Base-by-base conservation (phyloP, 257 asterid species). In the Petunia secreta region DNA sequence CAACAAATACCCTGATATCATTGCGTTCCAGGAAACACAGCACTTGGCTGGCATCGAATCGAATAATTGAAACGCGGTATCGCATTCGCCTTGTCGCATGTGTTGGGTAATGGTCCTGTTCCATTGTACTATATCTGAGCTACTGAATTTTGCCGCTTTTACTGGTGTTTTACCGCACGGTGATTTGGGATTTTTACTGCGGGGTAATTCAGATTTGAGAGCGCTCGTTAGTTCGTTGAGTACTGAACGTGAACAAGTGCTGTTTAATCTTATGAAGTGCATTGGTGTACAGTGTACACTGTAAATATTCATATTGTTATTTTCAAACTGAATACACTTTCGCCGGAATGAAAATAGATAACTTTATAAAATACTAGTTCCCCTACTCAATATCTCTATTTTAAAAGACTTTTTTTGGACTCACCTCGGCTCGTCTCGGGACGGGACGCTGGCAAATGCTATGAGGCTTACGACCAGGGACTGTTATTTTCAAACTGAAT, bases 41-140 rank as follows among this genome's bases (percentile, higher is more conserved):
- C 89, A 91, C 84, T 85, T 91, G 59, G 88, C 86, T 10, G 91
- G 88, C 97, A 95, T 95, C 37, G 95, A 84, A 46, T 91, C 83
- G 91, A 95, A 95, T 84, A 93, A 67, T 53, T 85, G 65, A 88
- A 91, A 78, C 3, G 99, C 99, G 13, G 89, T 78, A 62, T 86
- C 90, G 75, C 85, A 87, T 71, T 91, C 90, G 69, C 92, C 97
- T 40, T 79, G 80, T 76, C 96, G 96, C 98, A 95, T 92, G 90
- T 87, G 86, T 44, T 87, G 85, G 74, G 93, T 90, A 80, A 95
- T 92, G 39, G 87, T 85, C 16, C 88, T 86, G 88, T 93, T 95
- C 91, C 93, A 89, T 86, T 87, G 84, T 60, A 95, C 97, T 37
- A 87, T 86, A 83, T 89, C 93, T 0, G 97, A 83, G 68, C 85